Evolutionary conservation across 179 eudicot genomes (phyloP).

Genomic region (Actinidia chinensis): DNA sequence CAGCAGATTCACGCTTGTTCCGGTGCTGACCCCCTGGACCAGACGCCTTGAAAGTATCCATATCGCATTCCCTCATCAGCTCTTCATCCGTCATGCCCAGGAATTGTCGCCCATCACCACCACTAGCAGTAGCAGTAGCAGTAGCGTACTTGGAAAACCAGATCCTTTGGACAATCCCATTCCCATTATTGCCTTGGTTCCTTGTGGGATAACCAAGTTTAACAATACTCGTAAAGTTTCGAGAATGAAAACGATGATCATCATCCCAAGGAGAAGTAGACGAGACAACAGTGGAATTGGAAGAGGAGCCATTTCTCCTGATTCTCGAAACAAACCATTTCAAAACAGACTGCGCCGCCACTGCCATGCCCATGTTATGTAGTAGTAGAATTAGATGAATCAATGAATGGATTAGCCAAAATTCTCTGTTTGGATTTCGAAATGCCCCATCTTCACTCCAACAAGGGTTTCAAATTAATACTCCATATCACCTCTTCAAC

Average conservation of each 20-base stretch:
- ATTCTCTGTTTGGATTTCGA: too few species aligned
- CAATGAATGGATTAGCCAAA: too few species aligned
- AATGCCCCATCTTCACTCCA: too few species aligned
- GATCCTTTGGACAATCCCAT: not conserved
- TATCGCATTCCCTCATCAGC: conserved; percentile 68
- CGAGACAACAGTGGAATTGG: not conserved
- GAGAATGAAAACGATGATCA: not conserved
- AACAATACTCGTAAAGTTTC: not conserved
- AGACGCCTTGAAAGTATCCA: conserved; percentile 69
- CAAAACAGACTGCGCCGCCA: conserved; percentile 1
- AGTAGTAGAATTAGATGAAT: too few species aligned
- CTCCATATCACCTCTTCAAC: too few species aligned
- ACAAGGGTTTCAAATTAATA: too few species aligned
- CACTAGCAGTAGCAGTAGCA: not conserved
- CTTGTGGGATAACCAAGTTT: not conserved
- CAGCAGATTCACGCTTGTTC: conserved; percentile 89
- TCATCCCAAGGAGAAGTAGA: not conserved
- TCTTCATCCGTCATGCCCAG: conserved; percentile 64
- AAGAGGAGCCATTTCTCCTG: not conserved
- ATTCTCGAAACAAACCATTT: conserved; percentile 1
- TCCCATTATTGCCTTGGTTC: not conserved
- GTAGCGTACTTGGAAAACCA: not conserved
- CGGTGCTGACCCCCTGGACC: conserved; percentile 99
- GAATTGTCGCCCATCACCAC: conserved; percentile 30
- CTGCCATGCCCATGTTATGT: too few species aligned